Percentiles rank a stretch among this genome's conserved stretches.
phyloP scores from a whole-genome alignment of 164 flowering plant genomes.

The Nymphaea colorata region DNA sequence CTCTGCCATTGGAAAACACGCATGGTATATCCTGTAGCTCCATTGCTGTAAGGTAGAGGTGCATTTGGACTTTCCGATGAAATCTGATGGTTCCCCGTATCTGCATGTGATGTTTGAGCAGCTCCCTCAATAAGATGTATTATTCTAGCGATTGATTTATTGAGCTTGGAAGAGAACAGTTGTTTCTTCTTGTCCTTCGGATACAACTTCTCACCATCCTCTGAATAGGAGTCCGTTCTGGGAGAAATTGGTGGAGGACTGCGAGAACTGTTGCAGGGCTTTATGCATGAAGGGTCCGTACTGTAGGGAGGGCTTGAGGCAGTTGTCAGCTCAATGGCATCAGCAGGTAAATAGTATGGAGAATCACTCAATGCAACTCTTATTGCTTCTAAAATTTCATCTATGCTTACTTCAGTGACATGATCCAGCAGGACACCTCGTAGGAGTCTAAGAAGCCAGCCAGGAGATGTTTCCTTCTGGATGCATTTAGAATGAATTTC shows the following conservation, averaged over 20 bases:
- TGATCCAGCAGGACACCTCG: conserved; percentile 39
- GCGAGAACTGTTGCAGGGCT: conserved; percentile 29
- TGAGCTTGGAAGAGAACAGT: conserved; percentile 23
- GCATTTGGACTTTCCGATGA: conserved; percentile 17
- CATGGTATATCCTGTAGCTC: conserved; percentile 32
- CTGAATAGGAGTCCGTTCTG: conserved; percentile 9
- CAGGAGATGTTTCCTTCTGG: conserved; percentile 15
- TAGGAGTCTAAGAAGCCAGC: conserved; percentile 63
- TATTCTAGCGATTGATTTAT: conserved; percentile 40
- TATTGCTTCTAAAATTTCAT: conserved; percentile 55
- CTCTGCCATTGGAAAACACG: conserved; percentile 63
- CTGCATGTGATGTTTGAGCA: conserved; percentile 20
- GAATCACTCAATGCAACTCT: conserved; percentile 26
- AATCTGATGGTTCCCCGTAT: conserved; percentile 15
- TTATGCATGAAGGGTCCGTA: conserved; percentile 9
- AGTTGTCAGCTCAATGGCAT: conserved; percentile 12
- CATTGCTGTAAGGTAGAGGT: conserved; percentile 11
- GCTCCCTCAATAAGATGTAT: conserved; percentile 67
- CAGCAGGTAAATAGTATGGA: conserved; percentile 8
- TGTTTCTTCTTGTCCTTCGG: conserved; percentile 13
- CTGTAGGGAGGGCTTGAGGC: conserved; percentile 6
- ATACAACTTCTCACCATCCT: conserved; percentile 2
- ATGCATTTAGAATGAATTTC: conserved; percentile 10
- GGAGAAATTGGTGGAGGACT: conserved; percentile 24
- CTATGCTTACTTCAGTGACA: conserved; percentile 32